phyloP scores from a whole-genome alignment of 2,329 filamentous ascomycete genomes.

The Akanthomyces dipterigenus region DNA sequence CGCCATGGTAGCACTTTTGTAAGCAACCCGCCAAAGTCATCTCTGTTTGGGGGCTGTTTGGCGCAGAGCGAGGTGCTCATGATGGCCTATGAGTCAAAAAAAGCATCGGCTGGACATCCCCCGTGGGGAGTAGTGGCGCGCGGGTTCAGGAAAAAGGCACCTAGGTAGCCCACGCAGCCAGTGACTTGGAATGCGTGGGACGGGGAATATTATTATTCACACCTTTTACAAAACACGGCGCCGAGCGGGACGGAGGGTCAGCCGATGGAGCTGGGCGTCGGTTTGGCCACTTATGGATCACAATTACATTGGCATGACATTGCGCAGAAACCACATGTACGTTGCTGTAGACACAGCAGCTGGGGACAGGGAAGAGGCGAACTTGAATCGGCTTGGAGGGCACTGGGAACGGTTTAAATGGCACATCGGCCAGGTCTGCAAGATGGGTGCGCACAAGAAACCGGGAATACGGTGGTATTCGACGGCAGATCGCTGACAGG shows the following conservation, averaged over 20 bases:
- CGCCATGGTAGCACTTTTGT: background rate
- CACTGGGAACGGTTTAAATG: background rate
- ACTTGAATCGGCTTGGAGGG: background rate
- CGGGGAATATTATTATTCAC: background rate
- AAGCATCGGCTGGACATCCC: background rate
- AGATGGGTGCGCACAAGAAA: background rate
- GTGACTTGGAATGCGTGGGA: background rate
- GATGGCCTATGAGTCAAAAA: slow-evolving; percentile 1
- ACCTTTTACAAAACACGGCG: background rate
- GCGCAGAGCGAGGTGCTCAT: background rate
- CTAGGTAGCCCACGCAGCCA: background rate
- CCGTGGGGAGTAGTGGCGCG: background rate
- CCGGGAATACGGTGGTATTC: slow-evolving; percentile 4
- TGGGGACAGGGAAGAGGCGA: too few relatives aligned
- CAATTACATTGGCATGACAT: background rate
- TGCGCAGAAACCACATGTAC: too few relatives aligned
- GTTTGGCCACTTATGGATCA: background rate
- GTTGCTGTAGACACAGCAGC: too few relatives aligned
- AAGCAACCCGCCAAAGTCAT: too few relatives aligned
- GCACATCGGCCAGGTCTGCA: background rate
- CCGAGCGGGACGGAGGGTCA: background rate
- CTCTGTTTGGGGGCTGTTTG: background rate
- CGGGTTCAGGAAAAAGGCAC: background rate
- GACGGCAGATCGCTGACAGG: background rate
- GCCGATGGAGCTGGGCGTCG: background rate